Percentiles rank a stretch among this genome's conserved stretches.
Conservation (phyloP, 148 eudicot species). For the Beta vulgaris region DNA sequence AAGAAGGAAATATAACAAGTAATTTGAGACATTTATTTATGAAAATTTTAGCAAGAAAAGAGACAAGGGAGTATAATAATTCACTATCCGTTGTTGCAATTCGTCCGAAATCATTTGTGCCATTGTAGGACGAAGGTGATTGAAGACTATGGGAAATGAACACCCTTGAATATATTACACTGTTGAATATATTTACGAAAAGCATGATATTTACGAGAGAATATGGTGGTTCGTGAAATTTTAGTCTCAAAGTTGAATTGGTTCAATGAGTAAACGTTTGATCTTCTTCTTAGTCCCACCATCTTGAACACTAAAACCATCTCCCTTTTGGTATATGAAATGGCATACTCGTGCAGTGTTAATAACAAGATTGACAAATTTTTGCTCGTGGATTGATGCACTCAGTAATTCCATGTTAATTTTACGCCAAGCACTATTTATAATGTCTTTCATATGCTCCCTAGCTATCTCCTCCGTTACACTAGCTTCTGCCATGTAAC, state of each 20-base stretch:
- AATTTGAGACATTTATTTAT: no score
- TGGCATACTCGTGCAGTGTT: constrained; percentile 47
- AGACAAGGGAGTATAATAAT: no score
- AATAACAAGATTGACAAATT: constrained; percentile 22
- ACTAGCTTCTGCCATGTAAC: constrained; percentile 46
- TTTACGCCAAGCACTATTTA: constrained; percentile 38
- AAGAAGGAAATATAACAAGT: no score
- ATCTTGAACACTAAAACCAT: constrained; percentile 44
- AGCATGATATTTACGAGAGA: neutral
- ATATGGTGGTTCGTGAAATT: neutral
- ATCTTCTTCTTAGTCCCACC: constrained; percentile 33
- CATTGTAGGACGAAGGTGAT: no score
- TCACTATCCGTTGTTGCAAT: no score
- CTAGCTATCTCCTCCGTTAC: constrained; percentile 42
- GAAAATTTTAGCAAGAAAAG: no score
- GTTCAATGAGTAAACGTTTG: constrained; percentile 34
- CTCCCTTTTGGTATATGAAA: constrained; percentile 50
- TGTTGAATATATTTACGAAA: no score
- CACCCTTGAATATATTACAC: no score
- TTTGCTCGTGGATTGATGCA: neutral
- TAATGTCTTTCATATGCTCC: constrained; percentile 30
- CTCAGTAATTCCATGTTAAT: constrained; percentile 32
- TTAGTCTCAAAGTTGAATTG: constrained; percentile 20
- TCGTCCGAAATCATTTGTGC: no score
- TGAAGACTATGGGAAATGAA: no score